These are phyloP conservation scores for Tolypocladium ophioglossoides DNA, from an alignment of 2,329 filamentous ascomycete species.

Conservation along the genomic window DNA sequence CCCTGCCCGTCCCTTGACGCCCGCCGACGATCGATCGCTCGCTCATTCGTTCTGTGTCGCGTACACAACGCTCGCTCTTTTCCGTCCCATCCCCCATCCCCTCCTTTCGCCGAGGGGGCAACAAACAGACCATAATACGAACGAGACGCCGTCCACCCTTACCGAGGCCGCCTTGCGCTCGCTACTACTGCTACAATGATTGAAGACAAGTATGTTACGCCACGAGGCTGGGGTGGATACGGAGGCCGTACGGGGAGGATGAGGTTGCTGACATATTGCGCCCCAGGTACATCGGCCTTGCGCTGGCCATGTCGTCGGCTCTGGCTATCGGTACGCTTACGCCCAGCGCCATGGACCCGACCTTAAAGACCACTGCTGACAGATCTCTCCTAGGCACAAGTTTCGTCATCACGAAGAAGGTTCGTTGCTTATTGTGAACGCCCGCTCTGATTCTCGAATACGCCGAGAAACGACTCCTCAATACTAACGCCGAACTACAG, in stretches of 20 bases:
- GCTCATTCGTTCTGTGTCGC: not conserved
- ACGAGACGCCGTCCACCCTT: conserved; percentile 7
- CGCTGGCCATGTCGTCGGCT: conserved; percentile 63
- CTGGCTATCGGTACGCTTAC: conserved; percentile 58
- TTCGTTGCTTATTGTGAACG: conserved; percentile 26
- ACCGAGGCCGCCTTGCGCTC: conserved; percentile 9
- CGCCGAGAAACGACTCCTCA: not conserved
- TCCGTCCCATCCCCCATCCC: not conserved
- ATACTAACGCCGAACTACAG: conserved; percentile 28
- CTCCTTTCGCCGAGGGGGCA: not conserved
- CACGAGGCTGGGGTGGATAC: not conserved
- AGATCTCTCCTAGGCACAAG: conserved; percentile 56
- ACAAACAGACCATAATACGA: not conserved
- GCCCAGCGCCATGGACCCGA: not conserved
- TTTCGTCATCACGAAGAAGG: conserved; percentile 99
- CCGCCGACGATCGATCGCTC: not conserved
- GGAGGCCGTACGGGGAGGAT: not conserved
- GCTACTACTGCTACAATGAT: conserved; percentile 16
- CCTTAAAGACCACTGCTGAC: conserved; percentile 8
- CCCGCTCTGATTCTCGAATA: not conserved
- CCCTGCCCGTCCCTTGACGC: not conserved
- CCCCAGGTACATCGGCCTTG: conserved; percentile 63
- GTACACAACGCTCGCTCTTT: not conserved
- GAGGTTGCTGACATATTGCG: conserved; percentile 7
- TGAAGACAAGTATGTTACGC: conserved; percentile 26